Percentiles rank a stretch among this genome's conserved stretches.
These are phyloP conservation scores for Paecilomyces sp. DNA, from an alignment of 2,329 filamentous ascomycete species.

Conservation along the genomic window DNA sequence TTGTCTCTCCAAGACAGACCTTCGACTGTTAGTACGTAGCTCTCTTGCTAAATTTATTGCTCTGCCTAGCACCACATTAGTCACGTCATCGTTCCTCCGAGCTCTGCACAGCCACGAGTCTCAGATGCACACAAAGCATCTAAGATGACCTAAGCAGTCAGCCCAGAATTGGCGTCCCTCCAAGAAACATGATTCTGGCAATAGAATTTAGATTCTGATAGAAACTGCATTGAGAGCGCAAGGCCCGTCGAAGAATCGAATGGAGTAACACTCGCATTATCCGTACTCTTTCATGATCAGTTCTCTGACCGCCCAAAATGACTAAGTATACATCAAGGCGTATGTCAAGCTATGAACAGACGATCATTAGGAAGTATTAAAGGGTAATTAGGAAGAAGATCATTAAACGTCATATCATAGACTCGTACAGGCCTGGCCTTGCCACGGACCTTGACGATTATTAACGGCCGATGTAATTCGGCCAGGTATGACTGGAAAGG, in stretches of 20 bases:
- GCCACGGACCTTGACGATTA: background rate
- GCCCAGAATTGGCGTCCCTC: background rate
- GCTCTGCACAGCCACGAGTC: background rate
- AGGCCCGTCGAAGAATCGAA: background rate
- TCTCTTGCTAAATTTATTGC: background rate
- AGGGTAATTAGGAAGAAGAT: slow-evolving; percentile 1
- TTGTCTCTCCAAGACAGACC: too few species aligned
- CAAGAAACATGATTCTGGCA: background rate
- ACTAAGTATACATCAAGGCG: background rate
- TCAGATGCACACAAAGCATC: background rate
- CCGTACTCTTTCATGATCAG: background rate
- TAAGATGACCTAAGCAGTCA: background rate
- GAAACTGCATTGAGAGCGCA: background rate
- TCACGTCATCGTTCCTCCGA: background rate
- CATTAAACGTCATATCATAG: background rate
- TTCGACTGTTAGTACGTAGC: too few species aligned
- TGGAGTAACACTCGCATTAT: background rate
- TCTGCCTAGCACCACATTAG: background rate
- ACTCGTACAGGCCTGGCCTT: background rate
- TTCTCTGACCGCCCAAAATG: background rate
- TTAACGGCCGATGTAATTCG: background rate
- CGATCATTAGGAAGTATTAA: slow-evolving; percentile 3
- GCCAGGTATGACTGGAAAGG: background rate
- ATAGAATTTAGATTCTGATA: background rate
- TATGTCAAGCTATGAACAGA: slow-evolving; percentile 3